Evolutionary conservation across 139 green algal species (phyloP), one percentile per base, ranked within the genome.

Genomic region (Ettlia oleoabundans): DNA sequence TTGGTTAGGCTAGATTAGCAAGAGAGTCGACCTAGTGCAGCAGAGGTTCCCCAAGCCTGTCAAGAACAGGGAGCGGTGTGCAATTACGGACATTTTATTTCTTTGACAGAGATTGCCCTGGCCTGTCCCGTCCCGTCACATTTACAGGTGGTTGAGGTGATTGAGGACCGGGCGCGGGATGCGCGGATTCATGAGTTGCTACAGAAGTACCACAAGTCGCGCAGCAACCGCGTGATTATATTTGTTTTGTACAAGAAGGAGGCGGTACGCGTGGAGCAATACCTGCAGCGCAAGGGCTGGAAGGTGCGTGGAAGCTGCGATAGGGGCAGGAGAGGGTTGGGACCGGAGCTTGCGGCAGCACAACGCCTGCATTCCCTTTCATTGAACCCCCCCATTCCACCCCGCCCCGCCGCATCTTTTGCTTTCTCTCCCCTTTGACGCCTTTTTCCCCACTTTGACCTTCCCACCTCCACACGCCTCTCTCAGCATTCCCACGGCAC

Each of bases 201-300:
- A 73, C 32, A 83, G 26, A 81, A 96, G 88, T 88, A 98, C 90
- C 95, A 98, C 65, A 82, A 62, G 58, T 89, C 61, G 24, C 91
- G 94, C 85, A 96, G 89, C 80, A 95, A 97, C 80, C 88, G 93
- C 66, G 84, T 97, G 38, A 93, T 99, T 71, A 91, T 99, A n/a
- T 99, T 99, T 83, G 96, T 97, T 78, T 89, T 99, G 55, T 99
- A 99, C 91, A 98, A 98, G 84, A 98, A 97, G 88, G 96, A 99
- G 87, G 95, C 96, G 35, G 86, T 87, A 42, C 88, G 94, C 0
- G 89, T 98, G 64, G 94, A 98, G 88, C 28, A 85, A 40, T 79
- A 93, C 71, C 88, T 98, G 51, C 78, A 87, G 26, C 82, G 90
- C 64, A 89, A 86, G 76, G 93, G 94, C 58, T 96, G 91, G 90